Base-by-base conservation (phyloP, 176 grass and related monocot genomes). In the Hsuehochloa calcarea region DNA sequence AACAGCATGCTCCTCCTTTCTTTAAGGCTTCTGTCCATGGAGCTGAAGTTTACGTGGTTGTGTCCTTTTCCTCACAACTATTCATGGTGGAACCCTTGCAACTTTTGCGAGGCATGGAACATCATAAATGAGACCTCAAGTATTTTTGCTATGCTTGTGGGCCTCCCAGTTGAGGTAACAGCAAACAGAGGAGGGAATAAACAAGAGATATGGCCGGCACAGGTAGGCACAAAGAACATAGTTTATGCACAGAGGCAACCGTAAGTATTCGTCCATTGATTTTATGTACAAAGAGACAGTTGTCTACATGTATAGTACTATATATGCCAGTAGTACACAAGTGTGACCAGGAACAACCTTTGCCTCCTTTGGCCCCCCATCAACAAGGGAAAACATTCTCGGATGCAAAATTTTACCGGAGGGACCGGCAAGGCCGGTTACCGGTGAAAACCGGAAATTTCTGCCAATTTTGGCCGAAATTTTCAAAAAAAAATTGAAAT, bases 221-320 rank as follows among this genome's bases (percentile, higher is more conserved):
- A 83, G 51, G 12, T 75, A 47, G 85, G 78, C 77, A 78, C 80
- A 87, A 82, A 22, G 85, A 82, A 90, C 78, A 92, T 84, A 87
- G 55, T 77, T 90, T 90, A 82, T 89, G 79, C 64, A 85, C 60
- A 70, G 72, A 78, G 25, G 71, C 44, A 87, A 80, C 67, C 59
- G 71, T 87, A 92, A 86, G 90, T 94, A 97, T 97, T 74, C 87
- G 46, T 82, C 79, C 75, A 86, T 93, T 87, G 89, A 90, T 87
- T 94, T 89, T 81, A 72, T 77, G 23, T 85, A 90, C 87, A 92
- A 85, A 86, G 75, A 65, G 88, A 94, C 86, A 65, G 55, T 70
- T 84, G 66, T 87, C 26, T 83, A 74, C 68, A 45, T 74, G 70
- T 83, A 50, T 40, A 27, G 44, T 39, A 37, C 68, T 29, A 31